Evolutionary conservation across 495 filamentous ascomycete genomes (phyloP).

Genomic region (Barbatosphaeria neglecta): DNA sequence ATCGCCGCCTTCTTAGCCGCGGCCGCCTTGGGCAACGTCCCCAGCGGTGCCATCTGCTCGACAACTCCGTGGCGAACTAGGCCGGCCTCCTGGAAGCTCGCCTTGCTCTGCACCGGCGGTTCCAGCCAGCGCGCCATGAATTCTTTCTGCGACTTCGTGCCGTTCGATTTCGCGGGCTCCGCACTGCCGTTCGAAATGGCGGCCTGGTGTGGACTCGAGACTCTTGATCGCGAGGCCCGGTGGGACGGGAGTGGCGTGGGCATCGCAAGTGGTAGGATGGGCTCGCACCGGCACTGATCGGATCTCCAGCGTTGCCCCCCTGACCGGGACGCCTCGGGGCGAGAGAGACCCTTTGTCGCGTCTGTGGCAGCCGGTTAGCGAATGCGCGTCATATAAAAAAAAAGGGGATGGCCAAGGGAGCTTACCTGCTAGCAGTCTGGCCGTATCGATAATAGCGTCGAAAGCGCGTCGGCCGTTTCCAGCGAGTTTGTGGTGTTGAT

Average conservation of each 20-base stretch:
- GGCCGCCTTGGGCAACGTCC: constrained; percentile 45
- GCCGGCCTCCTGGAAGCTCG: constrained; percentile 60
- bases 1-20: constrained; percentile 27
- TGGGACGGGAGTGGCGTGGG: constrained; percentile 11
- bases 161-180: constrained; percentile 14
- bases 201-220: constrained; percentile 41
- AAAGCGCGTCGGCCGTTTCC: constrained; percentile 8
- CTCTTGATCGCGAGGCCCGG: constrained; percentile 36
- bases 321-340: constrained; percentile 15
- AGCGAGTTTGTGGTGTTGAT: not conserved
- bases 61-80: constrained; percentile 51
- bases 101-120: constrained; percentile 52
- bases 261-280: too few relatives aligned
- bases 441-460: constrained; percentile 8
- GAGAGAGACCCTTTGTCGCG: constrained; percentile 6
- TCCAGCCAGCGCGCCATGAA: constrained; percentile 57
- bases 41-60: constrained; percentile 59
- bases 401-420: not conserved
- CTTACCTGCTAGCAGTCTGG: constrained; percentile 10
- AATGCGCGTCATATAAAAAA: constrained; percentile 6
- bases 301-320: constrained; percentile 10
- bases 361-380: constrained; percentile 20
- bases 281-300: not conserved
- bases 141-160: constrained; percentile 17
- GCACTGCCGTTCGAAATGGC: constrained; percentile 22